phyloP scores from a whole-genome alignment of 768 basidiomycete species.

The Peribolospora baueri region DNA sequence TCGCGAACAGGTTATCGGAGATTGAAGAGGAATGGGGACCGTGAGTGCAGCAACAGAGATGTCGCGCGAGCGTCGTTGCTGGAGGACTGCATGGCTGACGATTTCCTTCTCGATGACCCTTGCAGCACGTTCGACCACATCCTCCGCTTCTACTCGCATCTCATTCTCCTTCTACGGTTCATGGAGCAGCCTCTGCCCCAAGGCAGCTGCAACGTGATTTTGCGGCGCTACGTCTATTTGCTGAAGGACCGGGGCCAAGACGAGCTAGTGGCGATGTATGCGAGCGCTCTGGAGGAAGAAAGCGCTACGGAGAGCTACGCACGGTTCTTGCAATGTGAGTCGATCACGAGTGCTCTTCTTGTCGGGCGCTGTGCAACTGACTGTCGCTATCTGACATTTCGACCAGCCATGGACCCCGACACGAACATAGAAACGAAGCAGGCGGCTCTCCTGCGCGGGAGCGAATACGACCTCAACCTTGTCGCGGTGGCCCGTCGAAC shows the following conservation, averaged over 20 bases:
- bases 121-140: slow-evolving; percentile 12
- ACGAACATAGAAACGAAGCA: slow-evolving; percentile 33
- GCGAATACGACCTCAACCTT: slow-evolving; percentile 63
- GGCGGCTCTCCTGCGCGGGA: slow-evolving; percentile 45
- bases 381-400: not conserved
- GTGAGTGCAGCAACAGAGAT: not conserved
- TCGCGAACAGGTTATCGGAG: too few relatives aligned
- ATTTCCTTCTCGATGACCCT: not conserved
- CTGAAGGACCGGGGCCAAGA: slow-evolving; percentile 55
- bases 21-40: too few relatives aligned
- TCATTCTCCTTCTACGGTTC: slow-evolving; percentile 67
- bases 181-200: slow-evolving; percentile 32
- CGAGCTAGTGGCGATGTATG: slow-evolving; percentile 78
- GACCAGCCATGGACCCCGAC: slow-evolving; percentile 18
- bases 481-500: slow-evolving; percentile 52
- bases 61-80: not conserved
- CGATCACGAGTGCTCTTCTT: not conserved
- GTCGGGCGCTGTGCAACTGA: not conserved
- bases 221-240: slow-evolving; percentile 69
- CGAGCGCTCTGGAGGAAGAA: slow-evolving; percentile 69
- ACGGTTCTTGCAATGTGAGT: slow-evolving; percentile 43
- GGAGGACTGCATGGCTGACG: not conserved
- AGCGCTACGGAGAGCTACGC: slow-evolving; percentile 71
- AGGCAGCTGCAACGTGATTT: slow-evolving; percentile 47
- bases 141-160: slow-evolving; percentile 64